Percentiles rank a stretch among this genome's conserved stretches.
phyloP scores from a whole-genome alignment of 305 asterid genomes.

The Fraxinus greggii region DNA sequence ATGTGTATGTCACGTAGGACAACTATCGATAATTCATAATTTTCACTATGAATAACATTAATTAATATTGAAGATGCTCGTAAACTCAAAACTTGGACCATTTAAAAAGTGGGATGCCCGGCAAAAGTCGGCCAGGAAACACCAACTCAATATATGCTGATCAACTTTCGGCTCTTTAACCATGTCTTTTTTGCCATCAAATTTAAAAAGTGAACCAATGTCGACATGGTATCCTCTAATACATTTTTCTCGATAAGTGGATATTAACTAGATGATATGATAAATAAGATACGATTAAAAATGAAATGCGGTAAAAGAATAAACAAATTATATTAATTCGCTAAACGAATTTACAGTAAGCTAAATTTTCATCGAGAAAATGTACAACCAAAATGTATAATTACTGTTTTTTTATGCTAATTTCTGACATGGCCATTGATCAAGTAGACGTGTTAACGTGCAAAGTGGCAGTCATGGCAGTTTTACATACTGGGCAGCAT shows the following conservation, averaged over 20 bases:
- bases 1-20: too few species aligned
- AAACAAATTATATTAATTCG: conserved; percentile 27
- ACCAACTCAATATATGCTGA: not conserved
- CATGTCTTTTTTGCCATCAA: not conserved
- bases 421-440: not conserved
- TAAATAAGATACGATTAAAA: not conserved
- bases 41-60: too few species aligned
- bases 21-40: too few species aligned
- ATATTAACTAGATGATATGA: not conserved
- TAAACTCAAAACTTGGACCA: not conserved
- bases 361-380: conserved; percentile 2
- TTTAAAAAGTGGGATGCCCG: conserved; percentile 47
- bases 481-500: conserved; percentile 67
- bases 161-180: not conserved
- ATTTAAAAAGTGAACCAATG: not conserved
- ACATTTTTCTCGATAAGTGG: not conserved
- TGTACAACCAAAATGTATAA: conserved; percentile 36
- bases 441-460: conserved; percentile 69
- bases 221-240: not conserved
- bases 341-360: conserved; percentile 41
- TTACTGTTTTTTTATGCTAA: not conserved
- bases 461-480: conserved; percentile 60
- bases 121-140: conserved; percentile 40
- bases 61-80: not conserved
- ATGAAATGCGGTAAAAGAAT: conserved; percentile 36